Evolutionary conservation across 139 green algal species (phyloP), one percentile per base, ranked within the genome.

Genomic region (Haematococcus lacustris): DNA sequence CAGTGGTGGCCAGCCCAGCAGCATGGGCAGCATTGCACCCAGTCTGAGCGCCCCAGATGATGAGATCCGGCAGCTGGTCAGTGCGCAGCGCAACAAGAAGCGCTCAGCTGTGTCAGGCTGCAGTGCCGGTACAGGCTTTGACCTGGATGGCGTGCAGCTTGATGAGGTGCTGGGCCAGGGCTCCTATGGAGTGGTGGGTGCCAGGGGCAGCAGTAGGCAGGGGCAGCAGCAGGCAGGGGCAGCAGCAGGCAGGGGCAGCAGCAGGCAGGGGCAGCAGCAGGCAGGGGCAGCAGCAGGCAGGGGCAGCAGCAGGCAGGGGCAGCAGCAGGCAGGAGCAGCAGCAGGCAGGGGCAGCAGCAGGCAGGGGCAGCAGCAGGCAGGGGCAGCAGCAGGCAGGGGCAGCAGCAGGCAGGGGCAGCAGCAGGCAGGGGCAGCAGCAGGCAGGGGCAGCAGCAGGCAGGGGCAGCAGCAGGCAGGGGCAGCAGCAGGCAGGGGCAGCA

Each of bases 181-280:
- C 59, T 57, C 51, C 38, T 75, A 70, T 70, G 70, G 57, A 28
- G 53, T 75, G 51, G 70, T 75, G 68, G 23, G 53, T 64, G 17
- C n/a, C n/a, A n/a, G n/a, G n/a, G n/a, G n/a, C n/a, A 7, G 53
- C 53, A 17, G 43, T 53, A 53, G 43, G 43, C 9, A 28, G 43
- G 43, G 43, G 43, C 43, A 17, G 43, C 17, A 17, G 43, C 43
- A n/a, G n/a, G n/a, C n/a, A n/a, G n/a, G 43, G 9, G 9, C 9
- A 53, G 43, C 43, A 53, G 17, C 43, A 17, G 43, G 43, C 9
- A 53, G 43, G 43, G 43, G 9, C 9, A 9, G 9, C 17, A 28
- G 43, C 17, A 17, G 43, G 9, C 43, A 28, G 9, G 43, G 17
- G 43, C 9, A 53, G 9, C 9, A 53, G 43, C 9, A 53, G 43